Percentiles rank a stretch among this genome's conserved stretches.
These are phyloP conservation scores for Aspergillus cejpii DNA, from an alignment of 2,329 filamentous ascomycete species.

Conservation along the genomic window DNA sequence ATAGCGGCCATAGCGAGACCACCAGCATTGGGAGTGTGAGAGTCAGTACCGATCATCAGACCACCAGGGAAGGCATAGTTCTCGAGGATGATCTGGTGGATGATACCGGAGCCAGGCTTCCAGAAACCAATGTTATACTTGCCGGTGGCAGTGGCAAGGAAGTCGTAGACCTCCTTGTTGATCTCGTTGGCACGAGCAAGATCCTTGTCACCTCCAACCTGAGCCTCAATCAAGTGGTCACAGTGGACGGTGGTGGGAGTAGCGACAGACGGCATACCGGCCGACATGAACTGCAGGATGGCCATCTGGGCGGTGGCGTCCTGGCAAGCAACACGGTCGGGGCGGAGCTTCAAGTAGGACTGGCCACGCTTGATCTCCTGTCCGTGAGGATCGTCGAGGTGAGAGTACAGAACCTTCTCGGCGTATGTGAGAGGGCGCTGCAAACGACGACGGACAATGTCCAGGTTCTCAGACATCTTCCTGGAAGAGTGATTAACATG, in stretches of 20 bases:
- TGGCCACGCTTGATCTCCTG: conserved; percentile 94
- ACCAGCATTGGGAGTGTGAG: conserved; percentile 94
- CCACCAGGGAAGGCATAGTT: conserved; percentile 99
- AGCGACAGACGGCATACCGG: conserved; percentile 89
- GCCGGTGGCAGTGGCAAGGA: conserved; percentile 84
- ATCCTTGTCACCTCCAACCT: conserved; percentile 90
- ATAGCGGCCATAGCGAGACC: conserved; percentile 93
- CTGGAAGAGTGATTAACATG: conserved; percentile 41
- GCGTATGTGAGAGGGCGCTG: conserved; percentile 91
- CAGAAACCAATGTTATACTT: conserved; percentile 99
- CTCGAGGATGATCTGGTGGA: conserved; percentile 96
- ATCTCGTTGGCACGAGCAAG: conserved; percentile 80
- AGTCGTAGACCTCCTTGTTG: conserved; percentile 99
- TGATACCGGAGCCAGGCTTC: conserved; percentile 97
- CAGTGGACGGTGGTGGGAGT: conserved; percentile 96
- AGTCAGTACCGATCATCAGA: conserved; percentile 95
- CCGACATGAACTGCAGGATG: conserved; percentile 99
- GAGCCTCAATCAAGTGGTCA: conserved; percentile 98
- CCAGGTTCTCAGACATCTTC: conserved; percentile 98
- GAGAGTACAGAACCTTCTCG: conserved; percentile 99
- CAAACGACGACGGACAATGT: conserved; percentile 78
- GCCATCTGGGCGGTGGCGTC: conserved; percentile 99
- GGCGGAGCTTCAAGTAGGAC: conserved; percentile 93
- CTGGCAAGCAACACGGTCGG: conserved; percentile 97
- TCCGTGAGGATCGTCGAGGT: conserved; percentile 91